A percentile compares a stretch with the other conserved stretches of the same genome.
Evolutionary conservation across 2,329 filamentous ascomycete species (phyloP).

Genomic region (Penicillium sp.): DNA sequence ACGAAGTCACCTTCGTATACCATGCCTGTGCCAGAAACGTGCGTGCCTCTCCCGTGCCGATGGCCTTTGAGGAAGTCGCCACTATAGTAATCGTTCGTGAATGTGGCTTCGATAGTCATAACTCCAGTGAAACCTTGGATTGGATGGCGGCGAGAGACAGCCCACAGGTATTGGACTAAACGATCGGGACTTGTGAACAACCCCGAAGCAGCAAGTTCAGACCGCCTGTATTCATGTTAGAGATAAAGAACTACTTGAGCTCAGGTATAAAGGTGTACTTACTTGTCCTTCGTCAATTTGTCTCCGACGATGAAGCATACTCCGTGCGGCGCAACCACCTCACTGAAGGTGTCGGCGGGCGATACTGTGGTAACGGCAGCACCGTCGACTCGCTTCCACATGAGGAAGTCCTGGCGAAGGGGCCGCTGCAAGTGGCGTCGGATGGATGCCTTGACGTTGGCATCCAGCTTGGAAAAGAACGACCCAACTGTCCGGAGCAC

Average conservation of each 20-base stretch:
- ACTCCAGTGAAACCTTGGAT: constrained; percentile 44
- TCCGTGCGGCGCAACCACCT: constrained; percentile 36
- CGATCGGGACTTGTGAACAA: constrained; percentile 39
- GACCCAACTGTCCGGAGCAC: constrained; percentile 40
- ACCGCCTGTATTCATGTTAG: constrained; percentile 25
- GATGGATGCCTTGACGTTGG: constrained; percentile 41
- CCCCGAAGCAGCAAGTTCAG: constrained; percentile 33
- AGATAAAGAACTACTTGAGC: not conserved
- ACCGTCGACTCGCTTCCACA: constrained; percentile 45
- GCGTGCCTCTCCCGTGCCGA: constrained; percentile 54
- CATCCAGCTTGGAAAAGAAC: constrained; percentile 41
- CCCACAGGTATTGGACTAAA: constrained; percentile 45
- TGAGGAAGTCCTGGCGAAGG: constrained; percentile 39
- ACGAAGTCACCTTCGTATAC: constrained; percentile 56
- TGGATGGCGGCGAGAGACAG: constrained; percentile 46
- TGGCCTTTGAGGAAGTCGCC: constrained; percentile 50
- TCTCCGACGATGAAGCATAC: constrained; percentile 44
- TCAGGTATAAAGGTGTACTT: constrained; percentile 20
- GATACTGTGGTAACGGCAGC: constrained; percentile 36
- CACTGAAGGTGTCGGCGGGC: constrained; percentile 34
- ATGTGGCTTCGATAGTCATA: constrained; percentile 51
- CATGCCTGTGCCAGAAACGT: constrained; percentile 53
- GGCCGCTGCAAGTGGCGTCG: constrained; percentile 39
- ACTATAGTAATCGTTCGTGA: constrained; percentile 55
- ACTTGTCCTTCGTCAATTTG: constrained; percentile 37